phyloP scores from a whole-genome alignment of 176 grass and related monocot species.

The Aegilops umbellulata region DNA sequence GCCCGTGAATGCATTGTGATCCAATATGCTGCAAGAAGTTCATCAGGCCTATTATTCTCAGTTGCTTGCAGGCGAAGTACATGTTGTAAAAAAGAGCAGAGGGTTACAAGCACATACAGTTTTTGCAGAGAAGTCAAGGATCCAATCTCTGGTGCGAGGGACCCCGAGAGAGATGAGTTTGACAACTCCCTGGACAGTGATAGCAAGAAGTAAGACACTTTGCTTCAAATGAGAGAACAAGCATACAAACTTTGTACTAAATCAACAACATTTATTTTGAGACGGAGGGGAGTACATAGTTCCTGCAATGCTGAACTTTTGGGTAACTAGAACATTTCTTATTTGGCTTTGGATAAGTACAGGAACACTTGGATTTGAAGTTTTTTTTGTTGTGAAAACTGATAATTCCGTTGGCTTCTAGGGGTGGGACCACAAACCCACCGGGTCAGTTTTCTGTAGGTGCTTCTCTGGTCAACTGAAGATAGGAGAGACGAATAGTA shows the following conservation, averaged over 20 bases:
- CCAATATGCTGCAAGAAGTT: slow-evolving; percentile 50
- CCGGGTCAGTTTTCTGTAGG: not conserved
- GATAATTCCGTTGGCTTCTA: not conserved
- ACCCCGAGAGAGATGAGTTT: slow-evolving; percentile 73
- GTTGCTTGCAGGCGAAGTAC: not conserved
- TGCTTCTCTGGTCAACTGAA: slow-evolving; percentile 31
- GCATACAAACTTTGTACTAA: too few species aligned
- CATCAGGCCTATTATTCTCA: not conserved
- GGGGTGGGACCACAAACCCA: slow-evolving; percentile 20
- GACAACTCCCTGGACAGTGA: slow-evolving; percentile 52
- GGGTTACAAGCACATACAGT: slow-evolving; percentile 44
- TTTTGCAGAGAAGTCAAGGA: slow-evolving; percentile 55
- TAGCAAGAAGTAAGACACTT: not conserved
- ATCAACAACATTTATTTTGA: too few species aligned
- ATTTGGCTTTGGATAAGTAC: too few species aligned
- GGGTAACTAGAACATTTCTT: too few species aligned
- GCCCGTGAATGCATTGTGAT: slow-evolving; percentile 55
- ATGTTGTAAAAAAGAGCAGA: not conserved
- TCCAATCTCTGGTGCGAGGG: slow-evolving; percentile 59
- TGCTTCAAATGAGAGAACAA: not conserved
- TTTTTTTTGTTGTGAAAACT: not conserved
- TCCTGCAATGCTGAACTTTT: too few species aligned
- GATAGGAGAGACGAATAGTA: not conserved
- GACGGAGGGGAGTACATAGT: too few species aligned
- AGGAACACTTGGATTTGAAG: not conserved